These are phyloP conservation scores for Phellinidium pouzarii DNA, from an alignment of 1,284 basidiomycete species.

Conservation along the genomic window DNA sequence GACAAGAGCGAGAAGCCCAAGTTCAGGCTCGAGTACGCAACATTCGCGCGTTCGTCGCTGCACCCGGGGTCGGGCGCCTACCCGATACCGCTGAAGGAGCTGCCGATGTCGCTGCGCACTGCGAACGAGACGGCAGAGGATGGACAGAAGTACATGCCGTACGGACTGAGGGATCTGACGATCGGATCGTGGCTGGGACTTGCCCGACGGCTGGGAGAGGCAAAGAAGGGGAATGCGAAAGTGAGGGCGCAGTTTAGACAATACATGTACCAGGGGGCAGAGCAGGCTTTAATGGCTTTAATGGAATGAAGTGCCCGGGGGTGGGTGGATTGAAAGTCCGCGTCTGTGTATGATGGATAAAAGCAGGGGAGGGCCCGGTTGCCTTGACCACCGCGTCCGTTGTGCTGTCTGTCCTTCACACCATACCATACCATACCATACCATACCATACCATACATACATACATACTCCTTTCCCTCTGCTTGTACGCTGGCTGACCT, in stretches of 20 bases:
- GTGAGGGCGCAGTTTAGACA: conserved; percentile 58
- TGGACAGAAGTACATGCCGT: conserved; percentile 59
- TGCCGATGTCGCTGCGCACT: conserved; percentile 52
- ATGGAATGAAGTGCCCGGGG: background rate
- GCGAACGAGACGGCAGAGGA: conserved; percentile 29
- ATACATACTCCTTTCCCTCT: background rate
- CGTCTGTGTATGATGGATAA: conserved; percentile 14
- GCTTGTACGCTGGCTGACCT: background rate
- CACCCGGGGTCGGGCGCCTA: conserved; percentile 31
- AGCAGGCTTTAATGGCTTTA: conserved; percentile 28
- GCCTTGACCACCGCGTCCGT: conserved; percentile 52
- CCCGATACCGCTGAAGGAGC: conserved; percentile 58
- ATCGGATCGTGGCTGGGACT: conserved; percentile 72
- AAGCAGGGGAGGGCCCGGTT: conserved; percentile 34
- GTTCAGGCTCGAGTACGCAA: conserved; percentile 78
- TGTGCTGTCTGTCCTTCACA: background rate
- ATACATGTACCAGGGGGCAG: conserved; percentile 64
- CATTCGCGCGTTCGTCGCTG: conserved; percentile 39
- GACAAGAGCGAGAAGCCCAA: conserved; percentile 49
- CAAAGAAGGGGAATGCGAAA: conserved; percentile 50
- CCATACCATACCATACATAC: background rate
- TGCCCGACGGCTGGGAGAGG: conserved; percentile 53
- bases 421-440: background rate
- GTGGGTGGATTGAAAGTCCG: conserved; percentile 18
- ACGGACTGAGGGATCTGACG: conserved; percentile 68